Conservation (phyloP, 768 basidiomycete species). For the Mycena venus region DNA sequence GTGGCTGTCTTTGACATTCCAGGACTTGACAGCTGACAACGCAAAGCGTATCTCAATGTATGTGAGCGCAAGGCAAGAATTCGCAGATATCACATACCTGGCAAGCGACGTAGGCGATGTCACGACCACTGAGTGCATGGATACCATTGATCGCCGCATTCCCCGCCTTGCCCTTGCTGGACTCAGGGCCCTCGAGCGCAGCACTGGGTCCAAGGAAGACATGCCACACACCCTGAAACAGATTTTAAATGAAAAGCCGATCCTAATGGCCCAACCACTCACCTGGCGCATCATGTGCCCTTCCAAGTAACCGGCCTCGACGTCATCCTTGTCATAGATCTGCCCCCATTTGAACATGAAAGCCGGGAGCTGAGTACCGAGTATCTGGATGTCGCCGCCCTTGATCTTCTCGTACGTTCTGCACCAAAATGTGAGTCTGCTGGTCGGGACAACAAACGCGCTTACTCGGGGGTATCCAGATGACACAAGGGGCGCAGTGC, state of each 20-base stretch:
- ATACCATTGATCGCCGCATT: slow-evolving; percentile 9
- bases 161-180: background rate
- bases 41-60: background rate
- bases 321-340: background rate
- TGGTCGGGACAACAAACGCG: background rate
- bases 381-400: background rate
- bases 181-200: background rate
- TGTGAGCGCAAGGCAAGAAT: background rate
- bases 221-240: background rate
- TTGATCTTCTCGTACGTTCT: background rate
- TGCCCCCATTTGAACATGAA: background rate
- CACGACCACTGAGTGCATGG: background rate
- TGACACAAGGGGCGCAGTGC: background rate
- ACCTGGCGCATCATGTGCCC: background rate
- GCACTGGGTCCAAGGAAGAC: background rate
- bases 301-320: background rate
- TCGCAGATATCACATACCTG: background rate
- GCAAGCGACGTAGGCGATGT: slow-evolving; percentile 1
- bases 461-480: background rate
- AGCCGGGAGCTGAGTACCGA: background rate
- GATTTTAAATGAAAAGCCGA: background rate
- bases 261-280: background rate
- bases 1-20: background rate
- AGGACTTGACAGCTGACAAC: background rate
- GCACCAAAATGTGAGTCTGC: background rate